These are phyloP conservation scores for Syzygium grande DNA, from an alignment of 345 rosid genomes.

Conservation along the genomic window DNA sequence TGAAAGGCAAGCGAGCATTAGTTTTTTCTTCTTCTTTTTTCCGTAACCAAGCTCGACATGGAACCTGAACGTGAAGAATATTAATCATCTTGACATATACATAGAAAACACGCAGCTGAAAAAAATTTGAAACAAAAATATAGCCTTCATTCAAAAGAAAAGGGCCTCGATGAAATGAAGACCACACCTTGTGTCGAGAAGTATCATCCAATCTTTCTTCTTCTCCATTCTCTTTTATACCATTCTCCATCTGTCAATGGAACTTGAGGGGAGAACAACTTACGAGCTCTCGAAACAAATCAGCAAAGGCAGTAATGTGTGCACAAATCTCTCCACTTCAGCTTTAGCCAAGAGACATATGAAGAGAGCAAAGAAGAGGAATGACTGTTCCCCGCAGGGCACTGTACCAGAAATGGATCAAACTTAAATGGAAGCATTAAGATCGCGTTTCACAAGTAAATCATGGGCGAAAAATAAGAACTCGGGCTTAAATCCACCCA, in stretches of 20 bases:
- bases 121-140: neutral
- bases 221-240: slow-evolving; percentile 4
- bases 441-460: neutral
- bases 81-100: neutral
- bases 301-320: neutral
- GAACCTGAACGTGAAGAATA: neutral
- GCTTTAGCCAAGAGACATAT: neutral
- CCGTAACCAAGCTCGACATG: neutral
- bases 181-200: slow-evolving; percentile 11
- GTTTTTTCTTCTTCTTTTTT: neutral
- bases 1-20: neutral
- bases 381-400: neutral
- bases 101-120: neutral
- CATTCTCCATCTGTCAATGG: slow-evolving; percentile 9
- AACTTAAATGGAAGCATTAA: neutral
- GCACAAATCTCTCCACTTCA: neutral
- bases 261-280: neutral
- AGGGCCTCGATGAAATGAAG: neutral
- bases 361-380: neutral
- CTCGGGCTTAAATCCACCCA: neutral
- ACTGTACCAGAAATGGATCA: neutral
- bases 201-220: neutral
- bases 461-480: neutral
- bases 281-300: neutral
- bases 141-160: neutral